Percentiles rank a stretch among this genome's conserved stretches.
phyloP scores from a whole-genome alignment of 352 stramenopile species.

The Pythium chondricola region DNA sequence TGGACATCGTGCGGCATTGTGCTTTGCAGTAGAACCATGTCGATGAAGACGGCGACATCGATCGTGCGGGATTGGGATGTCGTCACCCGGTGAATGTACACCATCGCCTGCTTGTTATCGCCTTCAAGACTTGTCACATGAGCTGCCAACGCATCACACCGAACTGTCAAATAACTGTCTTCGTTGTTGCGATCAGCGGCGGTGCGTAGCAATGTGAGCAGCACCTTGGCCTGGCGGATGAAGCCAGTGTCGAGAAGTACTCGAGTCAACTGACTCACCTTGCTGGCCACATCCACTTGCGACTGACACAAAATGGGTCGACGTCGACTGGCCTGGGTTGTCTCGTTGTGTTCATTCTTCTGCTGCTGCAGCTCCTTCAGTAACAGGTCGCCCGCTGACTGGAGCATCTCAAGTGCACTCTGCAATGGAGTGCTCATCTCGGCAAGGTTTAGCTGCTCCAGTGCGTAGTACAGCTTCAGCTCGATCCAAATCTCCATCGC shows the following conservation, averaged over 20 bases:
- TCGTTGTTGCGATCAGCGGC: constrained; percentile 13
- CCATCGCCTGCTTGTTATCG: neutral
- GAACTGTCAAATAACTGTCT: neutral
- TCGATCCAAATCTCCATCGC: constrained; percentile 52
- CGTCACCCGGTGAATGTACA: neutral
- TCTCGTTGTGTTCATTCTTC: neutral
- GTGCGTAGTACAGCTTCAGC: constrained; percentile 33
- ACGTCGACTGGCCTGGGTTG: neutral
- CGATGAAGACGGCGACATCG: constrained; percentile 3
- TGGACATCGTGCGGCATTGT: neutral
- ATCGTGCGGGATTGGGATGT: neutral
- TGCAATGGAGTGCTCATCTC: constrained; percentile 40
- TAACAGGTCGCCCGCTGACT: constrained; percentile 27
- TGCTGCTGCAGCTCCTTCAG: constrained; percentile 41
- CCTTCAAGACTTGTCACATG: constrained; percentile 10
- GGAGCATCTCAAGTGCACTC: constrained; percentile 45
- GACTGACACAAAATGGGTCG: constrained; percentile 22
- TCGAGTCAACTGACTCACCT: constrained; percentile 22
- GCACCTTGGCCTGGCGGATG: constrained; percentile 46
- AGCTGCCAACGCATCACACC: neutral
- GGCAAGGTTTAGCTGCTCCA: constrained; percentile 41
- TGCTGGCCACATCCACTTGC: constrained; percentile 21
- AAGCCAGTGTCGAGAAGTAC: constrained; percentile 48
- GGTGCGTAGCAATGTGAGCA: constrained; percentile 39
- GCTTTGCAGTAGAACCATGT: neutral